Conservation (phyloP, 805 yeast genomes). For the Candida fluviatilis region DNA sequence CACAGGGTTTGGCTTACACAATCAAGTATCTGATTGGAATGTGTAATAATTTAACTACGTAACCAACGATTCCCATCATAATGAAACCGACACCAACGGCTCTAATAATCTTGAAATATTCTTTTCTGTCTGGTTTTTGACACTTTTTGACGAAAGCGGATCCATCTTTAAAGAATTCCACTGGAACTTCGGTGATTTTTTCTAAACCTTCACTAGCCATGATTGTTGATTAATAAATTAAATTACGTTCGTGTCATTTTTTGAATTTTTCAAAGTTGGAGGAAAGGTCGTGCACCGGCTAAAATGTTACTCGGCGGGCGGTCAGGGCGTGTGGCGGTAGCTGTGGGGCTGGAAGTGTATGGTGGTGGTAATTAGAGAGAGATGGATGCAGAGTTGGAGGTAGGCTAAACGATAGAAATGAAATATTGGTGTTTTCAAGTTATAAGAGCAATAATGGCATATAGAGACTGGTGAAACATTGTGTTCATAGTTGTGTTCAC, state of each 20-base stretch:
- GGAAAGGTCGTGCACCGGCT: no score
- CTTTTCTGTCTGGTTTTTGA: constrained; percentile 89
- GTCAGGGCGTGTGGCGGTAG: no score
- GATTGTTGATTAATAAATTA: no score
- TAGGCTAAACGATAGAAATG: no score
- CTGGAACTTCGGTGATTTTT: constrained; percentile 79
- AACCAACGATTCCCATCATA: constrained; percentile 97
- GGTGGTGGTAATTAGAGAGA: no score
- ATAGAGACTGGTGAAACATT: no score
- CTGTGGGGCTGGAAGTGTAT: no score
- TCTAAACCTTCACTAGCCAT: constrained; percentile 62
- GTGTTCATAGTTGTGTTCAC: no score
- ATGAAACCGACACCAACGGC: constrained; percentile 97
- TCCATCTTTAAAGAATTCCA: constrained; percentile 90
- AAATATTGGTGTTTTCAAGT: no score
- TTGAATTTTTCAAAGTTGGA: background rate
- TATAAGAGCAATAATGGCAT: no score
- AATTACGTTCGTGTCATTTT: background rate
- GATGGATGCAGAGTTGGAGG: no score
- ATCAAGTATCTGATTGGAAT: constrained; percentile 95
- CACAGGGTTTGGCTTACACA: constrained; percentile 48
- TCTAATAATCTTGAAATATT: constrained; percentile 81
- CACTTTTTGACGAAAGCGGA: constrained; percentile 84
- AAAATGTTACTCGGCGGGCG: no score
- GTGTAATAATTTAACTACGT: constrained; percentile 88